phyloP scores from a whole-genome alignment of 495 filamentous ascomycete species.

The Clohesyomyces aquaticus region DNA sequence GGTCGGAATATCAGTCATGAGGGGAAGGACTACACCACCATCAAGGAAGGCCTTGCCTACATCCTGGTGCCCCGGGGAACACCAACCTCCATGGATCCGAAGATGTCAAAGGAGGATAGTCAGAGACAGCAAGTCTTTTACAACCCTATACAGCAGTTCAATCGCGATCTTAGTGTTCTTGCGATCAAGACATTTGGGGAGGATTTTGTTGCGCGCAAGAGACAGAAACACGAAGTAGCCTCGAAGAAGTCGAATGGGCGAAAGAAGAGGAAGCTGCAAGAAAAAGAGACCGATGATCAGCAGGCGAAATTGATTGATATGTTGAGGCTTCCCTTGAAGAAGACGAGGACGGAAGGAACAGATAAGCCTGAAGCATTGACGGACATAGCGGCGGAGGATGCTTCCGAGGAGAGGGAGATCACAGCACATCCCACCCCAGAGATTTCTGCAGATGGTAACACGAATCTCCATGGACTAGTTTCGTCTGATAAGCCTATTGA shows the following conservation, averaged over 20 bases:
- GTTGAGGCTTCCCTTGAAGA: too few relatives aligned
- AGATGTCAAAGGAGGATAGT: conserved; percentile 49
- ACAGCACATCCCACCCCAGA: neutral
- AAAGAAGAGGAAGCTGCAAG: conserved; percentile 41
- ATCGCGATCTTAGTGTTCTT: conserved; percentile 89
- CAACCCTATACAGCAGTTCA: conserved; percentile 98
- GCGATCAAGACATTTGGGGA: conserved; percentile 85
- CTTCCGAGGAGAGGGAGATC: neutral
- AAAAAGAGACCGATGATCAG: neutral
- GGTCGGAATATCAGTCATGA: conserved; percentile 49
- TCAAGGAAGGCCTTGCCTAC: conserved; percentile 70
- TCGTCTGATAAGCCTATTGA: neutral
- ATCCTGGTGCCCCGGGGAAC: conserved; percentile 64
- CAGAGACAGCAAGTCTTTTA: conserved; percentile 86
- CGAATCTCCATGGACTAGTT: neutral
- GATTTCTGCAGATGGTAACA: neutral
- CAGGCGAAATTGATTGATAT: conserved; percentile 3
- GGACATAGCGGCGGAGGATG: too few relatives aligned
- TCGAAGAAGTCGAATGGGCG: too few relatives aligned
- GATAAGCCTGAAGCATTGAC: neutral
- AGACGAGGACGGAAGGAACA: neutral
- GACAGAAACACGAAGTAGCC: conserved; percentile 47
- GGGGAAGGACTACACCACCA: conserved; percentile 61
- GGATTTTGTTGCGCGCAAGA: conserved; percentile 55
- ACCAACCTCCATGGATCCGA: conserved; percentile 44